phyloP scores from a whole-genome alignment of 2,329 filamentous ascomycete genomes.

The Fusarium buharicum region DNA sequence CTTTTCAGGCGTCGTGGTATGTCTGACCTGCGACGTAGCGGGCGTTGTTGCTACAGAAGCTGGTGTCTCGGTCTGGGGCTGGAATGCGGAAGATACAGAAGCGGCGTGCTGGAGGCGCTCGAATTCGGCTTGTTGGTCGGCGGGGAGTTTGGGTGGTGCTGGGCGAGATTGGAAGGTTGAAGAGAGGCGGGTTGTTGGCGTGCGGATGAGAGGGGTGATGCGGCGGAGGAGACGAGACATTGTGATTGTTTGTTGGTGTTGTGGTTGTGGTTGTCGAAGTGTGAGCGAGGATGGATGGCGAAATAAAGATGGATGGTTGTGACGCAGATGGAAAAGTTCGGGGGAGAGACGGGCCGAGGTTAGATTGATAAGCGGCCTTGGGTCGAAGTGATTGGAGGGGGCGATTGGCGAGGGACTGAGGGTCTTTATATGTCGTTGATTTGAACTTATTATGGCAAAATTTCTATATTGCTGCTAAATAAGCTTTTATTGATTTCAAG shows the following conservation, averaged over 20 bases:
- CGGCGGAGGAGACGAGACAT: conserved; percentile 41
- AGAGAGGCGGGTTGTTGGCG: conserved; percentile 42
- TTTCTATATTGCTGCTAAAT: too few relatives aligned
- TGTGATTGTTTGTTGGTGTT: background rate
- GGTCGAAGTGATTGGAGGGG: too few relatives aligned
- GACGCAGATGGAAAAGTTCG: conserved; percentile 14
- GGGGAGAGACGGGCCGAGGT: conserved; percentile 38
- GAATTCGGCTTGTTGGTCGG: conserved; percentile 89
- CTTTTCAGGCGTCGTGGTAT: conserved; percentile 35
- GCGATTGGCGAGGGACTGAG: too few relatives aligned
- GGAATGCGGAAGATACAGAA: conserved; percentile 57
- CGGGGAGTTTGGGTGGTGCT: conserved; percentile 84
- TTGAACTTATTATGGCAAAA: too few relatives aligned
- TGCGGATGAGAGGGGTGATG: conserved; percentile 21
- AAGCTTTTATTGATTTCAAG: too few relatives aligned
- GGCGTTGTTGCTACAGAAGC: conserved; percentile 36
- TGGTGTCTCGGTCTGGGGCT: conserved; percentile 43
- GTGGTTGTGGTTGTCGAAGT: too few relatives aligned
- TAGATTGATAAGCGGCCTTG: conserved; percentile 26
- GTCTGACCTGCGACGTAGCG: conserved; percentile 38
- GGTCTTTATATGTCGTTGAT: too few relatives aligned
- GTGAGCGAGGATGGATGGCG: background rate
- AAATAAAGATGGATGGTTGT: conserved; percentile 1
- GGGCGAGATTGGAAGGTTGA: conserved; percentile 65
- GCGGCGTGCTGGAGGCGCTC: conserved; percentile 81